phyloP scores from a whole-genome alignment of 805 yeast species.

The Hemisphaericaspora nanyangensis region DNA sequence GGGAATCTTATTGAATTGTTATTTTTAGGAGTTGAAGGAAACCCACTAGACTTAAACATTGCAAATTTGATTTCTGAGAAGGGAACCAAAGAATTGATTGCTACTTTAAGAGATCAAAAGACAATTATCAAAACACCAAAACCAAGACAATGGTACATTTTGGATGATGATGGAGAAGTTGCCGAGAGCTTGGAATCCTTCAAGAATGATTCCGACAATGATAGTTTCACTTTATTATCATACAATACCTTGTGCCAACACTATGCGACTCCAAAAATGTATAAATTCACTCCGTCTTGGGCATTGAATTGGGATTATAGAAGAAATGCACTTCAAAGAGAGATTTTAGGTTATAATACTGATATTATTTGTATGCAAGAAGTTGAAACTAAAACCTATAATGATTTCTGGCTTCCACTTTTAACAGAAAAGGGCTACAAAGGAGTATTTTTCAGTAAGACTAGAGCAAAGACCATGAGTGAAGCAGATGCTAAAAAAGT shows the following conservation, averaged over 20 bases:
- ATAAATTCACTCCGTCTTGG: constrained; percentile 95
- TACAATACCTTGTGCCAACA: constrained; percentile 94
- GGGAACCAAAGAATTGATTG: constrained; percentile 81
- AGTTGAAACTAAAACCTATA: constrained; percentile 82
- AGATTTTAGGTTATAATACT: constrained; percentile 58
- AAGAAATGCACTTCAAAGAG: constrained; percentile 68
- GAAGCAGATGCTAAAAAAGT: constrained; percentile 81
- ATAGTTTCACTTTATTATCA: constrained; percentile 70
- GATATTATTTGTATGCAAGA: constrained; percentile 93
- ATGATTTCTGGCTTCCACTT: constrained; percentile 80
- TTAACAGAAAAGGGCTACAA: constrained; percentile 73
- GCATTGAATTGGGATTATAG: constrained; percentile 94
- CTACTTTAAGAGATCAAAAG: constrained; percentile 76
- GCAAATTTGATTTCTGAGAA: constrained; percentile 69
- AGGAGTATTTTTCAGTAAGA: constrained; percentile 80
- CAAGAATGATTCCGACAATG: constrained; percentile 26
- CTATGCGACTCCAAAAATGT: constrained; percentile 89
- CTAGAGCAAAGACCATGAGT: constrained; percentile 87
- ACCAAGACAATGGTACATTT: constrained; percentile 78
- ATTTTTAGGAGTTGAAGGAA: constrained; percentile 91
- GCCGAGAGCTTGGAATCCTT: constrained; percentile 28
- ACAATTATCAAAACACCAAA: constrained; percentile 53
- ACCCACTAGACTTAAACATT: constrained; percentile 65
- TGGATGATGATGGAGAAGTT: constrained; percentile 74
- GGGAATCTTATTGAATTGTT: constrained; percentile 82